Percentiles rank a stretch among this genome's conserved stretches.
Conservation (phyloP, 495 filamentous ascomycete genomes). For the Cercophora samala region DNA sequence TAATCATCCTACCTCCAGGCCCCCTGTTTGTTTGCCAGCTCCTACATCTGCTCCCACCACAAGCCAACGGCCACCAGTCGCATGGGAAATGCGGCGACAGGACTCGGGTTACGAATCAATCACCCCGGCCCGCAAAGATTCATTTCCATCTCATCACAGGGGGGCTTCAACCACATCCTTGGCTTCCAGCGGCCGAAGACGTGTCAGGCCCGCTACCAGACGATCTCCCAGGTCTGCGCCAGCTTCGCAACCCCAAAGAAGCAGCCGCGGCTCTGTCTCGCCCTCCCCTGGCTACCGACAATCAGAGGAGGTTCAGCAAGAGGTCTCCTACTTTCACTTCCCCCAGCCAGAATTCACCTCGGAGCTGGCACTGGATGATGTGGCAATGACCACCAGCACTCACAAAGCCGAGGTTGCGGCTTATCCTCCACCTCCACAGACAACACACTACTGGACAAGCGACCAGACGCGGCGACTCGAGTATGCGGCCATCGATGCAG, state of each 20-base stretch:
- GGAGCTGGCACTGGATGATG: constrained; percentile 12
- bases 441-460: constrained; percentile 57
- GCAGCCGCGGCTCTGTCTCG: constrained; percentile 29
- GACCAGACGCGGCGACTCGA: constrained; percentile 52
- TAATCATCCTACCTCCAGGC: background rate
- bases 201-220: constrained; percentile 34
- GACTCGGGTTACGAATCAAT: constrained; percentile 52
- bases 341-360: constrained; percentile 43
- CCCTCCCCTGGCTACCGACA: constrained; percentile 23
- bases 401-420: constrained; percentile 19
- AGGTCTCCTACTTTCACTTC: constrained; percentile 47
- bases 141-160: constrained; percentile 25
- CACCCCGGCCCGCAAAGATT: constrained; percentile 23
- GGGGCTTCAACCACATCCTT: constrained; percentile 23
- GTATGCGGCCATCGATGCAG: constrained; percentile 58
- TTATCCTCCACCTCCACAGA: constrained; percentile 46
- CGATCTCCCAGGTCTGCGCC: constrained; percentile 36
- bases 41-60: constrained; percentile 8
- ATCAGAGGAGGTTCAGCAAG: constrained; percentile 25
- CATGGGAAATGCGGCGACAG: constrained; percentile 43
- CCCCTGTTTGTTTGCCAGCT: constrained; percentile 11
- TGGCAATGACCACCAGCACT: too few species aligned
- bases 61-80: constrained; percentile 18
- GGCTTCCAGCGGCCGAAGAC: constrained; percentile 29
- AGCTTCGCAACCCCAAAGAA: background rate